Conservation (phyloP, 352 stramenopile species). For the Phytophthora chlamydospora region DNA sequence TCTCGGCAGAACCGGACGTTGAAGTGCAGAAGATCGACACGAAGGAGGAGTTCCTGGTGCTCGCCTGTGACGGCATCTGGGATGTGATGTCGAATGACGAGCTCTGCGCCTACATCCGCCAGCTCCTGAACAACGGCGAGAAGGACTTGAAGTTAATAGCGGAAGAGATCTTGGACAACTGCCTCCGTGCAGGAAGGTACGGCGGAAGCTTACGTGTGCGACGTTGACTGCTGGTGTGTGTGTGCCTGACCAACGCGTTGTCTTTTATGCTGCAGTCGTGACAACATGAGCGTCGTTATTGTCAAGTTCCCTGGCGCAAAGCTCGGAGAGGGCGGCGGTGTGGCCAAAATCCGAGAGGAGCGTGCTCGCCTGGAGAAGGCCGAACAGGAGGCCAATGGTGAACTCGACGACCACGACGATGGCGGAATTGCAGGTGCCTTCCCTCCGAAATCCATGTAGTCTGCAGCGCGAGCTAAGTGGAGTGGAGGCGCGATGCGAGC, state of each 20-base stretch:
- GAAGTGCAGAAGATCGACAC: constrained; percentile 76
- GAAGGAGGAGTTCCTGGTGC: constrained; percentile 91
- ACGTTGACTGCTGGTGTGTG: background rate
- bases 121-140: constrained; percentile 76
- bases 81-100: constrained; percentile 94
- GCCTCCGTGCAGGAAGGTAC: constrained; percentile 74
- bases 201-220: background rate
- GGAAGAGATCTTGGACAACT: constrained; percentile 83
- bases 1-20: constrained; percentile 90
- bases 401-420: constrained; percentile 22
- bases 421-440: constrained; percentile 23
- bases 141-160: constrained; percentile 72
- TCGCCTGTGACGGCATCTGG: constrained; percentile 95
- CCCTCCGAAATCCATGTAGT: constrained; percentile 31
- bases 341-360: constrained; percentile 63
- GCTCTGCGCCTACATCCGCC: constrained; percentile 83
- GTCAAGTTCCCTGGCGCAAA: constrained; percentile 79
- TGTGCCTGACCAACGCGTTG: background rate
- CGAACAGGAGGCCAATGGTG: constrained; percentile 33
- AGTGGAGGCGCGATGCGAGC: constrained; percentile 13
- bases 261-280: constrained; percentile 43
- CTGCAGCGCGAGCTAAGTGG: constrained; percentile 12
- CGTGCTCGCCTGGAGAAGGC: constrained; percentile 54
- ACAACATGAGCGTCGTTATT: constrained; percentile 89
- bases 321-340: constrained; percentile 65